Conservation (phyloP, 2,329 filamentous ascomycete genomes). For the Colletotrichum neosansevieriae region DNA sequence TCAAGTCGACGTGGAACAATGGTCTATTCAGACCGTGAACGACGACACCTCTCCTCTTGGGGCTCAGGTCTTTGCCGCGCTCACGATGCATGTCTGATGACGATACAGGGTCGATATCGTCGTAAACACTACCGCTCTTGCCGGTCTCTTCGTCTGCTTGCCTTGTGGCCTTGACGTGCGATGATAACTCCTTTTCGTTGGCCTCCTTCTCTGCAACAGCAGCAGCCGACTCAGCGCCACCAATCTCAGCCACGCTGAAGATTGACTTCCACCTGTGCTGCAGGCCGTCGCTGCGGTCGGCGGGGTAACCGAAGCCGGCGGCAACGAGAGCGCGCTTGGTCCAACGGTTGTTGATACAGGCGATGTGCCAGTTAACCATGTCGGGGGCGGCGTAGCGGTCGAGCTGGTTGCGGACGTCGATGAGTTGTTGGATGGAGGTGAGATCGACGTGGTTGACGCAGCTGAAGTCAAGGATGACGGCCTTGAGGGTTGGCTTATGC, state of each 20-base stretch:
- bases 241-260: conserved; percentile 90
- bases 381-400: conserved; percentile 86
- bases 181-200: conserved; percentile 57
- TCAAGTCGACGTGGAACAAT: conserved; percentile 94
- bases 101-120: conserved; percentile 48
- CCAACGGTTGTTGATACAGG: conserved; percentile 94
- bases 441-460: conserved; percentile 95
- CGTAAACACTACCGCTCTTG: conserved; percentile 46
- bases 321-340: conserved; percentile 89
- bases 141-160: conserved; percentile 53
- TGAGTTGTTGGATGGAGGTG: conserved; percentile 90
- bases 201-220: conserved; percentile 73
- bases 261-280: conserved; percentile 90
- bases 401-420: conserved; percentile 94
- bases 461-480: conserved; percentile 94
- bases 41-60: conserved; percentile 68
- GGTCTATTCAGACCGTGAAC: conserved; percentile 91
- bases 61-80: conserved; percentile 50
- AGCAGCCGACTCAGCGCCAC: conserved; percentile 77
- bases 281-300: conserved; percentile 57
- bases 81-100: conserved; percentile 29
- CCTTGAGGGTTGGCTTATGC: conserved; percentile 78
- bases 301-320: conserved; percentile 89
- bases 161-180: conserved; percentile 30
- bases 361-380: conserved; percentile 93